Percentiles rank a stretch among this genome's conserved stretches.
Conservation (phyloP, 1,284 basidiomycete genomes). For the Inonotus hispidus region DNA sequence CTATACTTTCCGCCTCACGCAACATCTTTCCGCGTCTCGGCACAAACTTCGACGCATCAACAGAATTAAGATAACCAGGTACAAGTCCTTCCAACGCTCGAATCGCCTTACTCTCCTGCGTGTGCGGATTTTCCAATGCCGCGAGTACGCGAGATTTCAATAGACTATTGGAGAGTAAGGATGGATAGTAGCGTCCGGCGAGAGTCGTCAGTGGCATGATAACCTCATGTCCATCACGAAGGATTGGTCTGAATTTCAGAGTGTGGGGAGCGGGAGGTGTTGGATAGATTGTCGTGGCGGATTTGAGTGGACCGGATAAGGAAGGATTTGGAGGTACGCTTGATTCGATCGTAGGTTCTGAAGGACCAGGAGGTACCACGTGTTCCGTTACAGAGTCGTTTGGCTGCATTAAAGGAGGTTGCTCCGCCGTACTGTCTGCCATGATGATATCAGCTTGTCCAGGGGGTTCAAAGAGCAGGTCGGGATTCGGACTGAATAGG, state of each 20-base stretch:
- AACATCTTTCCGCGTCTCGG: slow-evolving; percentile 48
- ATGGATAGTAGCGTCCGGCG: slow-evolving; percentile 70
- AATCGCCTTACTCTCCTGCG: slow-evolving; percentile 40
- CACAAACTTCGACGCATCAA: slow-evolving; percentile 55
- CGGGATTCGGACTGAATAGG: slow-evolving; percentile 10
- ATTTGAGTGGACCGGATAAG: slow-evolving; percentile 25
- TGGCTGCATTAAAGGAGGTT: background rate
- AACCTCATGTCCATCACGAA: slow-evolving; percentile 56
- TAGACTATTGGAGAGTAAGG: slow-evolving; percentile 55
- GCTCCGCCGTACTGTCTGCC: background rate
- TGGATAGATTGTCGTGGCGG: slow-evolving; percentile 41
- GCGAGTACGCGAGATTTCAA: slow-evolving; percentile 37
- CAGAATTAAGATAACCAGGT: slow-evolving; percentile 55
- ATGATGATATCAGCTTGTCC: background rate
- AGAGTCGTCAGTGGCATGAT: slow-evolving; percentile 61
- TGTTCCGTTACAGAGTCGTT: background rate
- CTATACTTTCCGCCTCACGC: slow-evolving; percentile 48
- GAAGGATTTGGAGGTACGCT: slow-evolving; percentile 14
- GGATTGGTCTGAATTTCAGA: slow-evolving; percentile 64
- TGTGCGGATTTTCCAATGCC: slow-evolving; percentile 29
- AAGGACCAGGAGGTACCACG: background rate
- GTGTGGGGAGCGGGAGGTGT: slow-evolving; percentile 58
- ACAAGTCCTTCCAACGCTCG: slow-evolving; percentile 66
- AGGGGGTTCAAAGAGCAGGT: background rate
- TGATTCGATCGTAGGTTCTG: slow-evolving; percentile 7